A percentile compares a stretch with the other conserved stretches of the same genome.
Conservation (phyloP, 768 basidiomycete genomes). For the Pisolithus marmoratus region DNA sequence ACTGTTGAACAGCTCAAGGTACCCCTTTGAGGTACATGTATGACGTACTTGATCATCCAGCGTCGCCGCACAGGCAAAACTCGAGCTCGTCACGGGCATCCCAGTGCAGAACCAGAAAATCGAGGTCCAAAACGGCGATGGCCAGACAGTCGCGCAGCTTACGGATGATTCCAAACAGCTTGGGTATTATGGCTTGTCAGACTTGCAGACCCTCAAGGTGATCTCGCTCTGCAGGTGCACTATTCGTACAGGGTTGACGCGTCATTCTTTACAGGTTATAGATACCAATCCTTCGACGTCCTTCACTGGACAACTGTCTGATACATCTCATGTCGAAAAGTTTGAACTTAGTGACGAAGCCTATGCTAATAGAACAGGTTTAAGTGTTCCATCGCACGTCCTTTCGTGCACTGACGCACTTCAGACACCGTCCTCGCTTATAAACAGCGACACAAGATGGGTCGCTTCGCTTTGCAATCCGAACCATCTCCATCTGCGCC, state of each 20-base stretch:
- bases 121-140: conserved; percentile 53
- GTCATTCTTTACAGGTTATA: conserved; percentile 41
- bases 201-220: conserved; percentile 82
- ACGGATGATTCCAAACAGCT: conserved; percentile 63
- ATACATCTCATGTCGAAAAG: conserved; percentile 84
- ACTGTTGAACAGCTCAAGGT: conserved; percentile 85
- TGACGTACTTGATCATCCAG: neutral
- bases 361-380: conserved; percentile 79
- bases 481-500: conserved; percentile 26
- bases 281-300: conserved; percentile 73
- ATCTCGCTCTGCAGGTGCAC: conserved; percentile 13
- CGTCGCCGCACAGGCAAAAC: conserved; percentile 49
- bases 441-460: conserved; percentile 82
- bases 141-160: conserved; percentile 46
- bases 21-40: neutral
- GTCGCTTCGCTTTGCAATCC: conserved; percentile 70
- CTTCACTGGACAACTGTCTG: conserved; percentile 79
- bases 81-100: conserved; percentile 91
- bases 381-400: neutral
- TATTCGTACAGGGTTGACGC: neutral
- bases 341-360: conserved; percentile 82
- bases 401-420: conserved; percentile 2
- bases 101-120: conserved; percentile 68
- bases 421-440: conserved; percentile 86
- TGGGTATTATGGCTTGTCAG: conserved; percentile 66